Base-by-base conservation (phyloP, 805 yeast species). In the Myxozyma udenii region DNA sequence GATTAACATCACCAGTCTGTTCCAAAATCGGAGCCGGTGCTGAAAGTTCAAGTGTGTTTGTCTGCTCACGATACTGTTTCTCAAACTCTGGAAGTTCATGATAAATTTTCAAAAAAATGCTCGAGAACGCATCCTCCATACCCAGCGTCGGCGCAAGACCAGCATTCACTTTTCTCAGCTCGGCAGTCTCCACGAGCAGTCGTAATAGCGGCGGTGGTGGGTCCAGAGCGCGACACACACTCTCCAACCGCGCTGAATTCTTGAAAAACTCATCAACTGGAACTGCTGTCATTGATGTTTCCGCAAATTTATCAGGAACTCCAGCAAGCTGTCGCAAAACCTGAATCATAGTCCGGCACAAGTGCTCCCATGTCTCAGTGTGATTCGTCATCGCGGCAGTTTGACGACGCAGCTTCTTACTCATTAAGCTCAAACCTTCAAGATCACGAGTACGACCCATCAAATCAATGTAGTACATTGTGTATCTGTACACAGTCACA, bases 91-190 rank as follows among this genome's bases (percentile, higher is more conserved):
- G 51, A 19, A 57, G 48, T 3, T 52, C 21, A 18, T 38, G 43
- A 47, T 71, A 84, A 6, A 84, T 63, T 48, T 71, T 72, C 62
- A 87, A 67, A 61, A 75, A 87, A 0, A 84, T 64, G 5, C 83
- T 76, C 32, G 82, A 81, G 54, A 79, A 79, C 0, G 87, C 78
- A 56, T 87, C 93, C 66, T 87, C 95, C 48, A 85, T 78, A 7
- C 46, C 50, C 48, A 85, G 78, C 0, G 93, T 85, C 2, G 93
- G 81, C 0, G 89, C 91, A 65, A 83, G 83, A 0, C 95, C 95
- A 64, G 84, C 85, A 54, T 88, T 87, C 68, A 84, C 74, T 53
- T 84, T 77, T 56, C 87, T 74, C 61, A 85, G 73, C 44, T 84
- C 90, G 14, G 76, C 72, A 7, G 79, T 64, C 21, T 81, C 81